A percentile compares a stretch with the other conserved stretches of the same genome.
Conservation (phyloP, 352 stramenopile genomes). For the Phytophthora megakarya region DNA sequence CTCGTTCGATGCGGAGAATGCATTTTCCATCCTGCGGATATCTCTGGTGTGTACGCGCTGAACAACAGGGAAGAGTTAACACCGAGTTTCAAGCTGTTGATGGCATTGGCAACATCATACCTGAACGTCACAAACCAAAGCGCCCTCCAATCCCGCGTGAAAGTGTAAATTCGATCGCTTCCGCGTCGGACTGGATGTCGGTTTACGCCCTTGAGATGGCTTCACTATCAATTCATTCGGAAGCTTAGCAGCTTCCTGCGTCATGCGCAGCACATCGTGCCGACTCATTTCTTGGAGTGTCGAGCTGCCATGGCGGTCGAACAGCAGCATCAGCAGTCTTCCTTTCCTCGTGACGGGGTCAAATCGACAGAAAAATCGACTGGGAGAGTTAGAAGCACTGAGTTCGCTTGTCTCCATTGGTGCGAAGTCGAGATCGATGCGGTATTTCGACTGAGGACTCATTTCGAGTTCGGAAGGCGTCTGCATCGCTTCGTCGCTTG, state of each 20-base stretch:
- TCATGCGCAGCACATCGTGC: conserved; percentile 57
- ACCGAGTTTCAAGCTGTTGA: neutral
- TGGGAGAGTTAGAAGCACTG: conserved; percentile 32
- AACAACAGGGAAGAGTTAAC: neutral
- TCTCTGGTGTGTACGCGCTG: conserved; percentile 65
- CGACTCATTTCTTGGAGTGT: conserved; percentile 58
- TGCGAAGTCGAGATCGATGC: conserved; percentile 26
- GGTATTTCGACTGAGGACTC: conserved; percentile 29
- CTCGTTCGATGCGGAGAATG: conserved; percentile 66
- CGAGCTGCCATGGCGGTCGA: conserved; percentile 48
- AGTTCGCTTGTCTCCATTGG: conserved; percentile 28
- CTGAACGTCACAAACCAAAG: conserved; percentile 40
- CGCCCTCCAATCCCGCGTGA: conserved; percentile 3
- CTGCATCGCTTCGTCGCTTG: conserved; percentile 18
- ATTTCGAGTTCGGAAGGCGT: conserved; percentile 26
- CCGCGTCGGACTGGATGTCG: conserved; percentile 18
- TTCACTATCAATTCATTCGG: conserved; percentile 7
- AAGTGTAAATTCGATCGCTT: conserved; percentile 1
- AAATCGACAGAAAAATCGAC: conserved; percentile 43
- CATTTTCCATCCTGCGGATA: conserved; percentile 69
- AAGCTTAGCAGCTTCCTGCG: conserved; percentile 51
- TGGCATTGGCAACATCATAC: conserved; percentile 32
- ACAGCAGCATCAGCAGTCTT: conserved; percentile 44
- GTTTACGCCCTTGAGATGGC: conserved; percentile 8
- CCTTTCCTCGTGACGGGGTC: conserved; percentile 40